These are phyloP conservation scores for Diaporthe destruens DNA, from an alignment of 2,329 filamentous ascomycete genomes.

Conservation along the genomic window DNA sequence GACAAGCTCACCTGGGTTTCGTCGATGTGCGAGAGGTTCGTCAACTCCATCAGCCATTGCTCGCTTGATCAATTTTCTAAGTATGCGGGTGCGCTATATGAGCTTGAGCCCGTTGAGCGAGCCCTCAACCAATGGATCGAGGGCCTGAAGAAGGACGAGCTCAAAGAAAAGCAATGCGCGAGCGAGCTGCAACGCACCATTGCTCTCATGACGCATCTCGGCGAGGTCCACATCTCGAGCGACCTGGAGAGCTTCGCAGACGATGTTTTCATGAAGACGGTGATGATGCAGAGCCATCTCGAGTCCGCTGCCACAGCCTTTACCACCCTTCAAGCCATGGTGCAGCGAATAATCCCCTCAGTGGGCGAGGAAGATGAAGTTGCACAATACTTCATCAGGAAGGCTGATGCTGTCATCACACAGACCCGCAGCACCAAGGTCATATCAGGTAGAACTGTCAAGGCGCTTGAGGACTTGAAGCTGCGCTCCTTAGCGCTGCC, in stretches of 20 bases:
- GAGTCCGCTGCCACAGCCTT: constrained; percentile 81
- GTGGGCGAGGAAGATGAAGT: constrained; percentile 72
- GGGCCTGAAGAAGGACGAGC: constrained; percentile 82
- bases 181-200: constrained; percentile 86
- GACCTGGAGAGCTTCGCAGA: constrained; percentile 81
- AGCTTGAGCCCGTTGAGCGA: constrained; percentile 91
- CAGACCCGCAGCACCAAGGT: constrained; percentile 88
- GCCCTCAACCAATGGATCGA: constrained; percentile 92
- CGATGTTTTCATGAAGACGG: constrained; percentile 81
- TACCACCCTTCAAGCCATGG: constrained; percentile 71
- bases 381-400: constrained; percentile 75
- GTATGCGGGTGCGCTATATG: constrained; percentile 84
- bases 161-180: constrained; percentile 86
- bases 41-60: constrained; percentile 83
- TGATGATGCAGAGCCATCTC: constrained; percentile 83
- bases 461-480: constrained; percentile 82
- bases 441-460: constrained; percentile 81
- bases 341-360: constrained; percentile 73
- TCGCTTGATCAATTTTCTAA: constrained; percentile 81
- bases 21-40: constrained; percentile 86
- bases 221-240: constrained; percentile 80
- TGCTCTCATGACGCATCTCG: constrained; percentile 87
- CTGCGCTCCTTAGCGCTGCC: constrained; percentile 80
- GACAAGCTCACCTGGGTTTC: constrained; percentile 89
- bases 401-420: constrained; percentile 77